Conservation (phyloP, 2,329 filamentous ascomycete species). For the Aspergillus caelatus region DNA sequence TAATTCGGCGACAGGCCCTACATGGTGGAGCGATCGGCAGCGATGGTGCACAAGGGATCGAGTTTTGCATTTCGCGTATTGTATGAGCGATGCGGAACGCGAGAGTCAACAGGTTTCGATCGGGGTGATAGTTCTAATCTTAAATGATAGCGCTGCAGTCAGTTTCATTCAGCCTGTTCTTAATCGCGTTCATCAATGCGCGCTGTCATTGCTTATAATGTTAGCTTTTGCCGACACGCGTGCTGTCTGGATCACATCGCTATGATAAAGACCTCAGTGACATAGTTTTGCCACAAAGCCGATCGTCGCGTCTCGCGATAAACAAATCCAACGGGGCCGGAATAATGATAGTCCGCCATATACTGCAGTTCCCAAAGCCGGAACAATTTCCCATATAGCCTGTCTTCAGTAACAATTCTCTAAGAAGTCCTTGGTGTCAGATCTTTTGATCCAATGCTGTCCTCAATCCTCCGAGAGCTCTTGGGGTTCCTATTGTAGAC, state of each 20-base stretch:
- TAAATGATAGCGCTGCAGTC: background rate
- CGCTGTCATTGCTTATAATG: background rate
- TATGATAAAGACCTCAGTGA: background rate
- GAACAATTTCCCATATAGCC: background rate
- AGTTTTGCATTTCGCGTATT: too few relatives aligned
- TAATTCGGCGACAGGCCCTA: too few relatives aligned
- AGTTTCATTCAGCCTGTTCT: too few relatives aligned
- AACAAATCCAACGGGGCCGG: background rate
- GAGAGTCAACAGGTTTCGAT: background rate
- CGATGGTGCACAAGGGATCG: too few relatives aligned
- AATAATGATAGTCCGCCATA: background rate
- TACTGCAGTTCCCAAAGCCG: background rate
- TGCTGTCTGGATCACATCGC: background rate
- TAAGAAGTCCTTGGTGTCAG: background rate
- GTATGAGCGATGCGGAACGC: background rate
- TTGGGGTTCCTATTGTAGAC: background rate
- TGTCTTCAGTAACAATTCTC: background rate
- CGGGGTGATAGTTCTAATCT: background rate
- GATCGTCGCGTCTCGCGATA: background rate
- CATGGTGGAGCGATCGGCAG: too few relatives aligned
- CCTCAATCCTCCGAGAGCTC: background rate
- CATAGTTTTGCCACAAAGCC: too few relatives aligned
- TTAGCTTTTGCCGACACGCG: background rate
- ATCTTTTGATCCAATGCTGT: background rate
- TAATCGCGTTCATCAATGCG: background rate